phyloP scores from a whole-genome alignment of 108 stramenopile genomes.

The Cylindrotheca closterium region DNA sequence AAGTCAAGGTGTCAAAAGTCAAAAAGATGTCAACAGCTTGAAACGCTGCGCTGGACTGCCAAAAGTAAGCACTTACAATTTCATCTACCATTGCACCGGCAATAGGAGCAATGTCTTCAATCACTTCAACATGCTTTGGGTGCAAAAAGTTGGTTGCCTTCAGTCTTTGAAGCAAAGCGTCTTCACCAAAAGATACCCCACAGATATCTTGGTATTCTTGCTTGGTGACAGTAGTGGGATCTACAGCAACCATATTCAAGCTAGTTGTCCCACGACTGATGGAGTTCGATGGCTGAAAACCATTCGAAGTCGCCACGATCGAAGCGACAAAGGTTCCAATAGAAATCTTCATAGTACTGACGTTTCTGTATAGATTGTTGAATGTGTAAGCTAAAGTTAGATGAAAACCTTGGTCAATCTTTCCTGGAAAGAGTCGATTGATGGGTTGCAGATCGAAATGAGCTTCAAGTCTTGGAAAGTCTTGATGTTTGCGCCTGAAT shows the following conservation, averaged over 20 bases:
- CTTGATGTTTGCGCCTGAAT: too few species aligned
- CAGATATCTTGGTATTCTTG: slow-evolving; percentile 85
- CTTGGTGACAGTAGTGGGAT: slow-evolving; percentile 70
- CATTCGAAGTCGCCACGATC: slow-evolving; percentile 10
- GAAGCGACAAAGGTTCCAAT: background rate
- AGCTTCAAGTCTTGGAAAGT: too few species aligned
- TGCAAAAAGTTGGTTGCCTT: slow-evolving; percentile 69
- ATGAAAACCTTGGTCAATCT: too few species aligned
- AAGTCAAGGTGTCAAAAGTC: too few species aligned
- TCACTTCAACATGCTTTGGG: slow-evolving; percentile 91
- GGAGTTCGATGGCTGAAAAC: slow-evolving; percentile 22
- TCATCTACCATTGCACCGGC: slow-evolving; percentile 81
- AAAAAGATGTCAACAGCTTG: background rate
- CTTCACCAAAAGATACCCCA: slow-evolving; percentile 67
- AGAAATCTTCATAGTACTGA: background rate
- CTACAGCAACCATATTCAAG: slow-evolving; percentile 50
- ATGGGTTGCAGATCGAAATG: too few species aligned
- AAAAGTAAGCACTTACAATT: slow-evolving; percentile 59
- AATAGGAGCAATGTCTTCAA: slow-evolving; percentile 80
- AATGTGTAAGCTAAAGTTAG: too few species aligned
- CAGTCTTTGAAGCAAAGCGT: slow-evolving; percentile 47
- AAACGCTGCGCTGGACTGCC: background rate
- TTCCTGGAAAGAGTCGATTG: too few species aligned
- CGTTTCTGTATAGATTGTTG: too few species aligned
- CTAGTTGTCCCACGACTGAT: background rate